A percentile compares a stretch with the other conserved stretches of the same genome.
These are phyloP conservation scores for Cenococcum geophilum DNA, from an alignment of 495 filamentous ascomycete species.

Conservation along the genomic window DNA sequence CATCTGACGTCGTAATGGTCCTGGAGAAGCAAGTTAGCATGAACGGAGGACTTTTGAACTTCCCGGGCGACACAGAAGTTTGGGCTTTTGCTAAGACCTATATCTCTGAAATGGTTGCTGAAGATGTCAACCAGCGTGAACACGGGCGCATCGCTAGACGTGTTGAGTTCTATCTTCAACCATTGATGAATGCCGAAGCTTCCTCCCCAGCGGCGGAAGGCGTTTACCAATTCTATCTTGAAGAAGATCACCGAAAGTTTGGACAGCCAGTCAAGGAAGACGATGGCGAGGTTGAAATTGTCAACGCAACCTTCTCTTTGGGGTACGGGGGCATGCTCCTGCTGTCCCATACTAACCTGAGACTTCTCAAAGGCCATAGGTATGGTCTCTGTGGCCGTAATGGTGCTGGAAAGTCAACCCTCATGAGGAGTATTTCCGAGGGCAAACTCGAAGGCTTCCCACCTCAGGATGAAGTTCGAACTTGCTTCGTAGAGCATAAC, in stretches of 20 bases:
- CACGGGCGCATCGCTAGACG: conserved; percentile 60
- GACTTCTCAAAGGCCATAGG: conserved; percentile 88
- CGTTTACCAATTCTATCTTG: conserved; percentile 64
- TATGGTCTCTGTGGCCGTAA: conserved; percentile 97
- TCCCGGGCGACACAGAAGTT: conserved; percentile 54
- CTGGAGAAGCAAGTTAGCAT: conserved; percentile 70
- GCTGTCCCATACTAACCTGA: conserved; percentile 91
- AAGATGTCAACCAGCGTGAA: conserved; percentile 81
- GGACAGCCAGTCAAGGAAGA: conserved; percentile 79
- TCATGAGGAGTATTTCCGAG: conserved; percentile 93
- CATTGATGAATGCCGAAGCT: conserved; percentile 54
- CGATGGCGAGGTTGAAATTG: conserved; percentile 84
- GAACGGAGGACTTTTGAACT: conserved; percentile 53
- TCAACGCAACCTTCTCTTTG: conserved; percentile 96
- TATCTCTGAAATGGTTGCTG: conserved; percentile 78
- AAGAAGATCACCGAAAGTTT: conserved; percentile 79
- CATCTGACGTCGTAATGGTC: conserved; percentile 68
- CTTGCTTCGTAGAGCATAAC: conserved; percentile 98
- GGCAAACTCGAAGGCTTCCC: conserved; percentile 98
- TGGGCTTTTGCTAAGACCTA: conserved; percentile 66
- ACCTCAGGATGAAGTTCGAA: conserved; percentile 78
- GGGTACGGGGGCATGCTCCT: conserved; percentile 98
- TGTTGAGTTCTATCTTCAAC: conserved; percentile 67
- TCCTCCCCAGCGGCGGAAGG: conserved; percentile 56
- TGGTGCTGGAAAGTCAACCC: conserved; percentile 93